Percentiles rank a stretch among this genome's conserved stretches.
phyloP scores from a whole-genome alignment of 2,329 filamentous ascomycete genomes.

The Trichoderma gracile region DNA sequence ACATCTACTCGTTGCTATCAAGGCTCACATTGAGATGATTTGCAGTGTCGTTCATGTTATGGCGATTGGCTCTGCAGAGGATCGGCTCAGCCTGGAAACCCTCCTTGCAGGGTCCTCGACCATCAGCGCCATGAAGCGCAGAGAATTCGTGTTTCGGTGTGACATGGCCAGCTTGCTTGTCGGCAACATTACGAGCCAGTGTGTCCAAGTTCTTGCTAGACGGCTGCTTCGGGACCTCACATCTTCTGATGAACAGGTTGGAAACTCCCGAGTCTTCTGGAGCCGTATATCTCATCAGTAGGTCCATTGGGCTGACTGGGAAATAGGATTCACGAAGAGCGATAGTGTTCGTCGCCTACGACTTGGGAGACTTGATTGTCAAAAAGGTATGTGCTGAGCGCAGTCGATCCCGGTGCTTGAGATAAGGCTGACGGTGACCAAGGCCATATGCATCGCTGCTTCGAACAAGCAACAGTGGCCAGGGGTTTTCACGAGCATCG shows the following conservation, averaged over 20 bases:
- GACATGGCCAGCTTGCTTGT: neutral
- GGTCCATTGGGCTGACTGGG: neutral
- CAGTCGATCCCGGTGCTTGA: neutral
- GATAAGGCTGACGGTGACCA: neutral
- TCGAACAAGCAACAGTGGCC: neutral
- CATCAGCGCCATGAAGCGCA: neutral
- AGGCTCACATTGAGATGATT: neutral
- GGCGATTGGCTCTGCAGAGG: neutral
- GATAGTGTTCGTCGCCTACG: neutral
- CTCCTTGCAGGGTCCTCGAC: neutral
- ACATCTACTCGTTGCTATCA: neutral
- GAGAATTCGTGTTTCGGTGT: neutral
- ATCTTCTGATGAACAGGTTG: neutral
- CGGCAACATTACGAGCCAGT: neutral
- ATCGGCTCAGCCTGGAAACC: neutral
- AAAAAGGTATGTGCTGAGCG: neutral
- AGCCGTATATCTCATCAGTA: too few relatives aligned
- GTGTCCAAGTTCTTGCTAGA: neutral
- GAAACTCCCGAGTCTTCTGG: too few relatives aligned
- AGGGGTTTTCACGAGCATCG: neutral
- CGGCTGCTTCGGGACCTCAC: neutral
- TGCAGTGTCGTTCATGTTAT: neutral
- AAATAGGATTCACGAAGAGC: neutral
- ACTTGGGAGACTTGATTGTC: slow-evolving; percentile 1
- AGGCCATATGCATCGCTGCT: neutral